Evolutionary conservation across 176 grass and related monocot genomes (phyloP), one percentile per base, ranked within the genome.

Genomic region (Lolium perenne): DNA sequence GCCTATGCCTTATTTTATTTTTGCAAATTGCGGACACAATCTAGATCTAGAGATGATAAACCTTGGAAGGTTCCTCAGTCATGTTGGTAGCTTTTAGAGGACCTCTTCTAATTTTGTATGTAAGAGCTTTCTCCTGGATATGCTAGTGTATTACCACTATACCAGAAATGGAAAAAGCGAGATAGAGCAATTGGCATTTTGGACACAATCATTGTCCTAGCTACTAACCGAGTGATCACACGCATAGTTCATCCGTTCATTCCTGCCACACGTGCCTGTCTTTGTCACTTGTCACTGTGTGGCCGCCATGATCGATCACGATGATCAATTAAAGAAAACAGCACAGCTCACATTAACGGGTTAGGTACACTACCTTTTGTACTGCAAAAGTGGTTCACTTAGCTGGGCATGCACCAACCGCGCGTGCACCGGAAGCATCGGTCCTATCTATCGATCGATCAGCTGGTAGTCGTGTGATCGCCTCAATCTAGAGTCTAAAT

Each of bases 371-470:
- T 47, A 18, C 41, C 21, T 40, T n/a, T 14, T 41, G 50, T 74
- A 50, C 71, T 18, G 76, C 41, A 23, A 61, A 48, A 25, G 84
- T 23, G 84, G 13, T 23, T 43, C 22, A 35, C 65, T 46, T 35
- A 15, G 49, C 18, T 47, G 15, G 59, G 7, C 47, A 12, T 18
- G 23, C 45, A 85, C 83, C 74, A 46, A 81, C 38, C 85, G 70
- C 22, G 56, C 70, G 69, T 82, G 32, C 16, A 63, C 9, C 20
- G 25, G 8, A 86, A 74, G 56, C 77, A 87, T 73, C 0, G 6
- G 67, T 61, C 66, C 40, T 29, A 1, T 25, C 12, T 5, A 65
- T 15, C 61, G 23, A 64, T 21, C 38, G 43, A 8, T 20, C 60
- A 7, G 78, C 20, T 66, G 60, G 60, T 35, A 66, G 45, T 12